phyloP scores from a whole-genome alignment of 2,329 filamentous ascomycete species.

The Pochonia chlamydosporia region DNA sequence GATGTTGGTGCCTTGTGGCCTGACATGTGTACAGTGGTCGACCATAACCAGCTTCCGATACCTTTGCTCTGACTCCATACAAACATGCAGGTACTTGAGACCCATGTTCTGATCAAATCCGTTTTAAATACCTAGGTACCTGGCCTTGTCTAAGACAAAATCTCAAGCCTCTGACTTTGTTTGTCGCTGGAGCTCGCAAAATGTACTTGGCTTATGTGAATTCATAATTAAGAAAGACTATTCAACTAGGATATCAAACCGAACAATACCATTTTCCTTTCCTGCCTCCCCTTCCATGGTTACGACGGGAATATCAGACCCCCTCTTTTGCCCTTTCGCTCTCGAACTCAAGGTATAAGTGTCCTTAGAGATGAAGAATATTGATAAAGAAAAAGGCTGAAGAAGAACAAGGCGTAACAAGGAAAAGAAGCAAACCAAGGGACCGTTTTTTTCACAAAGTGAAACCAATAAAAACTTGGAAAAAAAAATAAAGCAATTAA shows the following conservation, averaged over 20 bases:
- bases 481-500: not conserved
- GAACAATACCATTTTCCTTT: not conserved
- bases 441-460: not conserved
- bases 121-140: too few species aligned
- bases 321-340: not conserved
- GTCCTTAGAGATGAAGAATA: not conserved
- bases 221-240: slow-evolving; percentile 4
- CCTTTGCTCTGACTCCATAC: too few species aligned
- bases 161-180: too few species aligned
- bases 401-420: not conserved
- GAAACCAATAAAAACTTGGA: not conserved
- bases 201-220: not conserved
- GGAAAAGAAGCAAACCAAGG: not conserved
- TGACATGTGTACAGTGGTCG: too few species aligned
- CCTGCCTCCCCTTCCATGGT: not conserved
- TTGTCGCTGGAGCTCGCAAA: not conserved
- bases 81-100: too few species aligned
- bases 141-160: too few species aligned
- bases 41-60: too few species aligned
- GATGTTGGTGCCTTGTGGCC: slow-evolving; percentile 5
- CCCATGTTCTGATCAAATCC: too few species aligned
- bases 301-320: not conserved
- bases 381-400: slow-evolving; percentile 1
- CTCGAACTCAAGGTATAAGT: not conserved
- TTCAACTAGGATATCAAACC: slow-evolving; percentile 8